Evolutionary conservation across 805 yeast species (phyloP).

Genomic region (Cyberlindnera amylophila): DNA sequence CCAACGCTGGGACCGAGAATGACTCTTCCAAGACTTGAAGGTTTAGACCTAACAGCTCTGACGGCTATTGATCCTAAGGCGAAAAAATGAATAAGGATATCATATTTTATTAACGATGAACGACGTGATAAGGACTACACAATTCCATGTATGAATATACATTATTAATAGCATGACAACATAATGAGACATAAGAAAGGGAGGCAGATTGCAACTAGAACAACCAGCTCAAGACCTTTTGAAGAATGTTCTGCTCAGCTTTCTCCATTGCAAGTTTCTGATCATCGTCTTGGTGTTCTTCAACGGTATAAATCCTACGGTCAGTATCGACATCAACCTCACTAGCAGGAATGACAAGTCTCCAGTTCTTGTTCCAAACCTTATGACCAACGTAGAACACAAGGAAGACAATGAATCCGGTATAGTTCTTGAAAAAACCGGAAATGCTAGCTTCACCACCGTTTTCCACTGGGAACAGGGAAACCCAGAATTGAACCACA

Average conservation of each 20-base stretch:
- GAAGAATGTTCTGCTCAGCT: conserved; percentile 26
- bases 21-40: conserved; percentile 5
- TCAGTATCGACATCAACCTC: conserved; percentile 59
- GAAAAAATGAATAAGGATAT: not conserved
- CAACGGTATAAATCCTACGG: conserved; percentile 34
- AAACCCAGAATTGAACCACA: conserved; percentile 61
- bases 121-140: not conserved
- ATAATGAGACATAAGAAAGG: no score
- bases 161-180: no score
- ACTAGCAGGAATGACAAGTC: conserved; percentile 33
- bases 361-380: conserved; percentile 35
- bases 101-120: not conserved
- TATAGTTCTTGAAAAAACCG: conserved; percentile 48
- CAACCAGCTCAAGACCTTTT: conserved; percentile 8
- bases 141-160: no score
- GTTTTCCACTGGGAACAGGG: conserved; percentile 49
- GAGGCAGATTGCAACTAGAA: no score
- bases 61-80: not conserved
- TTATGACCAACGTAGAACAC: conserved; percentile 43
- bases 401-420: conserved; percentile 44
- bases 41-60: conserved; percentile 7
- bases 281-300: conserved; percentile 22
- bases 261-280: conserved; percentile 36
- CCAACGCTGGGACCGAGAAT: conserved; percentile 21
- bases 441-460: conserved; percentile 35